These are phyloP conservation scores for Hansenula lynferdii DNA, from an alignment of 1,139 yeast species.

Conservation along the genomic window DNA sequence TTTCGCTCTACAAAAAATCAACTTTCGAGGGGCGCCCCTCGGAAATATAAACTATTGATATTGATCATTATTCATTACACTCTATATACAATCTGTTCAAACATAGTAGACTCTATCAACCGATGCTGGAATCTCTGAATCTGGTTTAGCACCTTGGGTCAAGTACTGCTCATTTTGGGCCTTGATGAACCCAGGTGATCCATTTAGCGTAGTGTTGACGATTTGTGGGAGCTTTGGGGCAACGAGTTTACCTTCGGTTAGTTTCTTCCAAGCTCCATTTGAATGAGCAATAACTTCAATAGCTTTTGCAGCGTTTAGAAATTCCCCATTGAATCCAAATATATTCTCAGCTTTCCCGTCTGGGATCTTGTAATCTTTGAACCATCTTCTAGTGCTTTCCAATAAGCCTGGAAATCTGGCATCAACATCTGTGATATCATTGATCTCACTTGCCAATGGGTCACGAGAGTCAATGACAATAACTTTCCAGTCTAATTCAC, in stretches of 20 bases:
- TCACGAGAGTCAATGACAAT: slow-evolving; percentile 81
- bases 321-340: slow-evolving; percentile 83
- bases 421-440: slow-evolving; percentile 81
- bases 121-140: slow-evolving; percentile 33
- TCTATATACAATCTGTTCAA: too few species aligned
- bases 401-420: slow-evolving; percentile 79
- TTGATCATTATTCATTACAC: too few species aligned
- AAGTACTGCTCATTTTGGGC: slow-evolving; percentile 19
- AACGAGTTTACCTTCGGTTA: slow-evolving; percentile 50
- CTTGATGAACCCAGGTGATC: slow-evolving; percentile 27
- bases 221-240: slow-evolving; percentile 33
- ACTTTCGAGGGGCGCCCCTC: background rate
- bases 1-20: background rate
- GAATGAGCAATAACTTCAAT: slow-evolving; percentile 70
- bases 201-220: slow-evolving; percentile 32
- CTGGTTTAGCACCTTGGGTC: slow-evolving; percentile 21
- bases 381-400: slow-evolving; percentile 87
- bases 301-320: slow-evolving; percentile 67
- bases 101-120: slow-evolving; percentile 32
- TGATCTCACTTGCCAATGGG: slow-evolving; percentile 69
- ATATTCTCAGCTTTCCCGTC: slow-evolving; percentile 87
- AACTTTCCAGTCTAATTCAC: slow-evolving; percentile 97
- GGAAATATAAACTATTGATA: slow-evolving; percentile 2
- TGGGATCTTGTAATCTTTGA: slow-evolving; percentile 91
- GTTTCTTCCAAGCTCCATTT: slow-evolving; percentile 69